phyloP scores from a whole-genome alignment of 129 eudicot species.

The Gnaphalium uliginosum region DNA sequence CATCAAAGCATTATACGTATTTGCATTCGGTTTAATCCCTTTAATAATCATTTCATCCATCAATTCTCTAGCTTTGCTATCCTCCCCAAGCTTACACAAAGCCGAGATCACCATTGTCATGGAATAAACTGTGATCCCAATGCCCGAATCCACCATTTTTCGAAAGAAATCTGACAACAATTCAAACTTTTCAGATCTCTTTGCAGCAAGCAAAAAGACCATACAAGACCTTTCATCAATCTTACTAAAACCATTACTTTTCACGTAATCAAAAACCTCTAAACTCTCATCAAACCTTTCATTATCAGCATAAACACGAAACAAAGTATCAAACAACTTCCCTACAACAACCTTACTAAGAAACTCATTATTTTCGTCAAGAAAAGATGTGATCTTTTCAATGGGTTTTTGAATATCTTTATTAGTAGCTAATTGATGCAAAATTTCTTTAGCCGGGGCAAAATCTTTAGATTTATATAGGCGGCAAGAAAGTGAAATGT shows the following conservation, averaged over 20 bases:
- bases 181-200: conserved; percentile 45
- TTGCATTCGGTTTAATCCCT: conserved; percentile 62
- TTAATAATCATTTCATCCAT: conserved; percentile 40
- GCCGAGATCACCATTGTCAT: conserved; percentile 64
- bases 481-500: conserved; percentile 55
- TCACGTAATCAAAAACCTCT: conserved; percentile 67
- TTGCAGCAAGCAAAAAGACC: conserved; percentile 75
- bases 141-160: conserved; percentile 64
- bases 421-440: conserved; percentile 44
- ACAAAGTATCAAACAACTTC: conserved; percentile 73
- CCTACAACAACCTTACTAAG: conserved; percentile 29
- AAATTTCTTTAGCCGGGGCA: conserved; percentile 51
- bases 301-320: conserved; percentile 78
- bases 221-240: conserved; percentile 87
- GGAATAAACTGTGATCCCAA: conserved; percentile 64
- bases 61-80: conserved; percentile 54
- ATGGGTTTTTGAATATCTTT: conserved; percentile 42
- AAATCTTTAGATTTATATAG: conserved; percentile 50
- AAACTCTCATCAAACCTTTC: conserved; percentile 53
- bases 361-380: conserved; percentile 29
- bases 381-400: conserved; percentile 42
- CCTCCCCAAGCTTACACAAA: conserved; percentile 61
- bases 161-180: conserved; percentile 44
- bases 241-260: conserved; percentile 44
- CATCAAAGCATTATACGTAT: conserved; percentile 62